Base-by-base conservation (phyloP, 768 basidiomycete genomes). In the Termitomyces sp. region DNA sequence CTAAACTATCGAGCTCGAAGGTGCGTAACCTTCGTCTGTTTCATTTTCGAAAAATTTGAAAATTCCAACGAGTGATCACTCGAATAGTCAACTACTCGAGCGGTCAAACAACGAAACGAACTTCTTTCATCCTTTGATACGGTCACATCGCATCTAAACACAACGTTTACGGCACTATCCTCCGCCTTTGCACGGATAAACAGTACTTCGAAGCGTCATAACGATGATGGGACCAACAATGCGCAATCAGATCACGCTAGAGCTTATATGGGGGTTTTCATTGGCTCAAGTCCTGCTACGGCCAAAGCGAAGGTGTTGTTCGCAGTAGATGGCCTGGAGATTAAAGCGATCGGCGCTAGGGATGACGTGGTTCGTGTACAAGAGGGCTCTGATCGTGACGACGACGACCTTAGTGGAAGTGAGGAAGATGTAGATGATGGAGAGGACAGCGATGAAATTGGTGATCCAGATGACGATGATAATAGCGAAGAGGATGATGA, bases 131-230 rank as follows among this genome's bases (percentile, higher is more conserved):
- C 88, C 7, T 85, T 83, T 50, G 90, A 91, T 63, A 85, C 81
- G 0, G 77, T 92, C 18, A 71, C 82, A 0, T 91, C 86, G 1
- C 90, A 92, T 68, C 71, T 91, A 12, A 74, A 79, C 50, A 88
- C 88, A 0, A 90, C 90, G 0, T 91, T 91, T 64, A 76, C 82
- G 9, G 80, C 87, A 0, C 73, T 92, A 5, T 87, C 89, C 1
- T 84, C 83, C 0, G 85, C 89, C 0, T 70, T 89, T 18, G 84
- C 86, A 1, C 67, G 63, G 1, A 63, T 38, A 50, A 43, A 57
- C 3, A 22, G 31, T n/a, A 18, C 22, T 12, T 39, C 39, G 11
- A 20, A 50, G 41, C n/a, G 12, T 40, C 50, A 47, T n/a, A 40
- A 20, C n/a, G 15, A 20, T 23, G 20, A 40, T 12, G 32, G 41